Percentiles rank a stretch among this genome's conserved stretches.
phyloP scores from a whole-genome alignment of 2,329 filamentous ascomycete genomes.

The Fusarium sp. region DNA sequence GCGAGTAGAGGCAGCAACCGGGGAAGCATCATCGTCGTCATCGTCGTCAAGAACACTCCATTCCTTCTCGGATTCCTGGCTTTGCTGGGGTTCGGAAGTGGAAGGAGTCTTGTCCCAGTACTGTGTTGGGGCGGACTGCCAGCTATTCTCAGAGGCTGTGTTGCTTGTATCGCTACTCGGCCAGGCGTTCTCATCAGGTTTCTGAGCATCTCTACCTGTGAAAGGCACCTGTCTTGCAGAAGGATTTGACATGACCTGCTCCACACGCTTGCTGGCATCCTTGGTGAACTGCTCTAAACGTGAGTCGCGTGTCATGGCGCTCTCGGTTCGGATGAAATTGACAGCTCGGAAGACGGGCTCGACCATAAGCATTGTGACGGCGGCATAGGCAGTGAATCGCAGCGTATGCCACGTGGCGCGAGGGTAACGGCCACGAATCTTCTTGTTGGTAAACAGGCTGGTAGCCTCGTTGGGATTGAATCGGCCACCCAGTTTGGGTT shows the following conservation, averaged over 20 bases:
- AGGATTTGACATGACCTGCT: slow-evolving; percentile 36
- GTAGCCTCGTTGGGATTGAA: slow-evolving; percentile 44
- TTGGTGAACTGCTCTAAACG: slow-evolving; percentile 39
- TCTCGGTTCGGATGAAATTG: slow-evolving; percentile 39
- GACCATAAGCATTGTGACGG: slow-evolving; percentile 41
- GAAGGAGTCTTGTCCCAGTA: slow-evolving; percentile 15
- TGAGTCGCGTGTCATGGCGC: slow-evolving; percentile 35
- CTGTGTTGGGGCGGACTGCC: slow-evolving; percentile 1
- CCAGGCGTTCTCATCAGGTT: slow-evolving; percentile 18
- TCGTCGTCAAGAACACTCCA: slow-evolving; percentile 44
- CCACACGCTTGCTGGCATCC: slow-evolving; percentile 38
- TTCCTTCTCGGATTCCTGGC: slow-evolving; percentile 20
- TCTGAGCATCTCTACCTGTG: slow-evolving; percentile 13
- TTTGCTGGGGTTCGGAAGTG: slow-evolving; percentile 13
- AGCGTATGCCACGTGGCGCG: slow-evolving; percentile 40
- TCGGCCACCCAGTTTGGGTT: slow-evolving; percentile 39
- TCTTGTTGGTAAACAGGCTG: slow-evolving; percentile 42
- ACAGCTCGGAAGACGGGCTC: slow-evolving; percentile 41
- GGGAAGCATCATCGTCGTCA: slow-evolving; percentile 55
- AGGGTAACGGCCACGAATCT: slow-evolving; percentile 40
- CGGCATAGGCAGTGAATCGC: slow-evolving; percentile 42
- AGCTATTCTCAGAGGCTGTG: slow-evolving; percentile 1
- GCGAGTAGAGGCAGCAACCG: slow-evolving; percentile 49
- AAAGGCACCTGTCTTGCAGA: slow-evolving; percentile 10
- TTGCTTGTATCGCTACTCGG: slow-evolving; percentile 6